Conservation (phyloP, 2,329 filamentous ascomycete genomes). For the Arthroderma uncinatum region DNA sequence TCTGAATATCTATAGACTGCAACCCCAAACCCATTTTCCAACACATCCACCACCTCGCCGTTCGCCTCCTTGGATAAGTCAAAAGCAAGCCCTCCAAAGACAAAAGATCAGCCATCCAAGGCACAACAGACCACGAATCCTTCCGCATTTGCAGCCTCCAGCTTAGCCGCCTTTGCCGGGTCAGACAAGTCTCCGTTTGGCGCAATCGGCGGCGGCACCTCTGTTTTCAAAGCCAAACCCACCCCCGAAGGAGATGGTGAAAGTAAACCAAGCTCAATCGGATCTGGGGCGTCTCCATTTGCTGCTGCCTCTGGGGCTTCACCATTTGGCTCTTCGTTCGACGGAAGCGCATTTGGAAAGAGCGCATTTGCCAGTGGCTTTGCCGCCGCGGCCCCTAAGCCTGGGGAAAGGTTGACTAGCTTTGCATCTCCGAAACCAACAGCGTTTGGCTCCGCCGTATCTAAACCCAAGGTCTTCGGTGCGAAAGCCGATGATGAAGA, state of each 20-base stretch:
- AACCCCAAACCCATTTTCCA: constrained; percentile 31
- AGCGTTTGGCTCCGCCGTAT: constrained; percentile 15
- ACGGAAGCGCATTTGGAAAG: constrained; percentile 26
- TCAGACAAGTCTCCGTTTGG: constrained; percentile 55
- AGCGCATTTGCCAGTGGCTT: constrained; percentile 39
- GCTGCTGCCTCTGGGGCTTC: constrained; percentile 22
- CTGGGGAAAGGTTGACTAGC: constrained; percentile 44
- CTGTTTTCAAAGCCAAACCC: constrained; percentile 27
- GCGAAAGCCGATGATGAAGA: constrained; percentile 48
- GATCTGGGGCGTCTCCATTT: constrained; percentile 22
- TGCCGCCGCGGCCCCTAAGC: constrained; percentile 33
- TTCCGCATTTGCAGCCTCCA: constrained; percentile 57
- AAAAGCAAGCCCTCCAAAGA: constrained; percentile 14
- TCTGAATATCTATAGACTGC: background rate
- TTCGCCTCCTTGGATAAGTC: constrained; percentile 30
- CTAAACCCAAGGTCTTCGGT: constrained; percentile 55
- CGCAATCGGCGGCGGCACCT: constrained; percentile 36
- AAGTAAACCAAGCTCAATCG: background rate
- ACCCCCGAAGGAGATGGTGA: background rate
- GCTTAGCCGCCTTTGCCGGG: constrained; percentile 54
- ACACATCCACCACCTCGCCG: constrained; percentile 34
- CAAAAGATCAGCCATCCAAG: constrained; percentile 10
- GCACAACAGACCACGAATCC: constrained; percentile 41
- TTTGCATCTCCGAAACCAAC: constrained; percentile 56
- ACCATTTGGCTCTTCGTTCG: constrained; percentile 27